These are phyloP conservation scores for Pezicula radicicola DNA, from an alignment of 2,329 filamentous ascomycete genomes.

Conservation along the genomic window DNA sequence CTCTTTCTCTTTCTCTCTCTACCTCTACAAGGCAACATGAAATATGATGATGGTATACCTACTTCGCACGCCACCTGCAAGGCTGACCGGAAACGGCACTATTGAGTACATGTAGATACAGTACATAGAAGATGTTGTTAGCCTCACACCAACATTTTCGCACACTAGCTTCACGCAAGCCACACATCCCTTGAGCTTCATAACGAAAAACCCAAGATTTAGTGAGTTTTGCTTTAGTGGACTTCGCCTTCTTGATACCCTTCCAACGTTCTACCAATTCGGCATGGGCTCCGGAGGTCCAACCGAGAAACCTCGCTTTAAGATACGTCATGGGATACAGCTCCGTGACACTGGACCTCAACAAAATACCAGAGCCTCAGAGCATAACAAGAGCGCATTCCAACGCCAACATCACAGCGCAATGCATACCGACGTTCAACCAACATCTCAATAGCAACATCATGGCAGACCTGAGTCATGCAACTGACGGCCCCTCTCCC, in stretches of 20 bases:
- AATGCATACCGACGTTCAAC: background rate
- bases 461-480: slow-evolving; percentile 29
- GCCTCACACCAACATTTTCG: too few species aligned
- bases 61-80: background rate
- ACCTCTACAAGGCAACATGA: background rate
- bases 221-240: too few species aligned
- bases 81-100: background rate
- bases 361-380: background rate
- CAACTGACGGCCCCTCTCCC: slow-evolving; percentile 51
- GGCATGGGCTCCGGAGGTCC: background rate
- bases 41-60: background rate
- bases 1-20: background rate
- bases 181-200: too few species aligned
- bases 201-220: too few species aligned
- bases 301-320: background rate
- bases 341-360: background rate
- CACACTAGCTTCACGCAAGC: too few species aligned
- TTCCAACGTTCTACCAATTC: background rate
- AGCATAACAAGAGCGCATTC: background rate
- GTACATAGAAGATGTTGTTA: too few species aligned
- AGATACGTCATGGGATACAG: background rate
- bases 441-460: background rate
- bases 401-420: background rate
- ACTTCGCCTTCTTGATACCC: too few species aligned
- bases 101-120: too few species aligned